Percentiles rank a stretch among this genome's conserved stretches.
Conservation (phyloP, 2,329 filamentous ascomycete genomes). For the Rhynchosporium agropyri region DNA sequence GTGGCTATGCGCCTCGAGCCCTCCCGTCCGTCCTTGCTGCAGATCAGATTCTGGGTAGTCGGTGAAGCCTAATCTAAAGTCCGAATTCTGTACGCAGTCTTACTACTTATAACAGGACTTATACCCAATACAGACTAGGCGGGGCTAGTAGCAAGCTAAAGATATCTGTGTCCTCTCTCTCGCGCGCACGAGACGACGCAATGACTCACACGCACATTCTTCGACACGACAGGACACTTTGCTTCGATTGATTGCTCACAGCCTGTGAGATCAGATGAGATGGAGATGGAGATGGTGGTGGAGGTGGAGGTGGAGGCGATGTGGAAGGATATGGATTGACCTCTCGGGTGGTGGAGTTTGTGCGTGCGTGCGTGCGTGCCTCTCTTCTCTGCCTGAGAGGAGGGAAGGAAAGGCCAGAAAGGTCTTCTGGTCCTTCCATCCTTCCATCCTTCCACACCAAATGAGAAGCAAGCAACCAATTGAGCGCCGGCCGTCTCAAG, state of each 20-base stretch:
- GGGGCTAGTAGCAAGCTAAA: not conserved
- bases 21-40: not conserved
- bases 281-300: not conserved
- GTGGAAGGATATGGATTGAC: not conserved
- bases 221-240: not conserved
- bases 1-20: not conserved
- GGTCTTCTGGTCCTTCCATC: too few relatives aligned
- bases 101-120: not conserved
- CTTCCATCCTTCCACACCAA: too few relatives aligned
- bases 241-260: not conserved
- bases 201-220: constrained; percentile 7
- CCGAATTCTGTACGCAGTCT: not conserved
- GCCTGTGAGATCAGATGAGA: constrained; percentile 9
- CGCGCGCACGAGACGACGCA: not conserved
- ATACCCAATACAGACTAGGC: not conserved
- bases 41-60: not conserved
- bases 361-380: not conserved
- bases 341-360: constrained; percentile 4
- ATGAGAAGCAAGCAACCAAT: too few relatives aligned
- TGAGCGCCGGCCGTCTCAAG: not conserved
- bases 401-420: too few relatives aligned
- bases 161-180: not conserved
- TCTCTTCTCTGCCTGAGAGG: not conserved
- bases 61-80: constrained; percentile 12
- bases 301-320: too few relatives aligned